Evolutionary conservation across 1,139 yeast genomes (phyloP).

Genomic region (Hyphopichia pseudoburtonii): DNA sequence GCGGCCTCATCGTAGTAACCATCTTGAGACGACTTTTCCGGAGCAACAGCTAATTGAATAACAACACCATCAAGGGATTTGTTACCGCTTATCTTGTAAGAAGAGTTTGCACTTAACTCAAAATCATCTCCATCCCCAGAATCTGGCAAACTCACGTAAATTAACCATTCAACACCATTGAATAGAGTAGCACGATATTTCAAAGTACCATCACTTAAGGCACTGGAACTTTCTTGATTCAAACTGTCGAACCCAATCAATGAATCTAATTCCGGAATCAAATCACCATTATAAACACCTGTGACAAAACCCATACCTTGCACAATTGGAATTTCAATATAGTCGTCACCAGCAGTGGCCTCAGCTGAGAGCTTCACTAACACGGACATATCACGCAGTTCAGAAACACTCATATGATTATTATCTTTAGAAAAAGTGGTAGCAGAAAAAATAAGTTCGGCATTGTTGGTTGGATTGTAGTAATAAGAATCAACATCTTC

Average conservation of each 20-base stretch:
- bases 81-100: constrained; percentile 36
- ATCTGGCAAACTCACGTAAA: constrained; percentile 51
- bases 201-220: constrained; percentile 33
- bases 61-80: constrained; percentile 46
- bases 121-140: constrained; percentile 23
- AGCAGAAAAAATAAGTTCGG: constrained; percentile 51
- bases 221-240: constrained; percentile 29
- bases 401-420: constrained; percentile 34
- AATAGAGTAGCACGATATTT: constrained; percentile 50
- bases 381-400: constrained; percentile 52
- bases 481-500: constrained; percentile 27
- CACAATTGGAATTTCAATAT: constrained; percentile 41
- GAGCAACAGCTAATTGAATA: constrained; percentile 56
- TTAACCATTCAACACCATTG: constrained; percentile 50
- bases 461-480: constrained; percentile 47
- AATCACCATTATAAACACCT: constrained; percentile 45
- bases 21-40: constrained; percentile 26
- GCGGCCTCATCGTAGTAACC: constrained; percentile 34
- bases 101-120: constrained; percentile 27
- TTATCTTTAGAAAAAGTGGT: constrained; percentile 29
- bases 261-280: constrained; percentile 48
- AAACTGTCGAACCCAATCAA: constrained; percentile 47
- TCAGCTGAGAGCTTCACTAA: constrained; percentile 36
- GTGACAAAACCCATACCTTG: constrained; percentile 12
- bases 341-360: constrained; percentile 11